Percentiles rank a stretch among this genome's conserved stretches.
Conservation (phyloP, 768 basidiomycete species). For the Mycena latifolia region DNA sequence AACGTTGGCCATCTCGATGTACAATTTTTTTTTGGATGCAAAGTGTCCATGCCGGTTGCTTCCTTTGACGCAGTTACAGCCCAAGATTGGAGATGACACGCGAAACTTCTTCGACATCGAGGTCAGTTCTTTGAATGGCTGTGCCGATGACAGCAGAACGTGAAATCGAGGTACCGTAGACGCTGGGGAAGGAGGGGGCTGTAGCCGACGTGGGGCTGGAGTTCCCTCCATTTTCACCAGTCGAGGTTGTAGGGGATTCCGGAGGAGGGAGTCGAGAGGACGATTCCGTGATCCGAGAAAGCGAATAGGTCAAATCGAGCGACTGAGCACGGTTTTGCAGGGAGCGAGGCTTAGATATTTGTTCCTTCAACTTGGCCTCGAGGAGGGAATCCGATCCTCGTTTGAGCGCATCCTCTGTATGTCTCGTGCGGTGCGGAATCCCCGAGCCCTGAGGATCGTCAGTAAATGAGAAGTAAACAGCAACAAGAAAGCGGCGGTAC, state of each 20-base stretch:
- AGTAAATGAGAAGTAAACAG: slow-evolving; percentile 36
- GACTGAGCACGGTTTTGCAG: slow-evolving; percentile 91
- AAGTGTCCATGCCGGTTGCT: slow-evolving; percentile 20
- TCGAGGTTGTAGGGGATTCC: slow-evolving; percentile 86
- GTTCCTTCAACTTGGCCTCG: slow-evolving; percentile 87
- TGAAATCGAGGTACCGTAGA: slow-evolving; percentile 76
- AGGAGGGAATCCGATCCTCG: slow-evolving; percentile 88
- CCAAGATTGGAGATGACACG: slow-evolving; percentile 84
- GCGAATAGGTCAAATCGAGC: slow-evolving; percentile 87
- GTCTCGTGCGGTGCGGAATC: slow-evolving; percentile 74
- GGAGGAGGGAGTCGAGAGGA: slow-evolving; percentile 71
- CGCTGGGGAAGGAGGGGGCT: slow-evolving; percentile 87
- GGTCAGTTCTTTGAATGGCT: slow-evolving; percentile 51
- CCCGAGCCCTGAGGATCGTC: slow-evolving; percentile 67
- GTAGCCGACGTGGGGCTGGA: slow-evolving; percentile 85
- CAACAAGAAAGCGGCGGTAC: slow-evolving; percentile 62
- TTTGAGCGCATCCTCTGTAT: slow-evolving; percentile 82
- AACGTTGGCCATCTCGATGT: slow-evolving; percentile 22
- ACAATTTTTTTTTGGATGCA: slow-evolving; percentile 32
- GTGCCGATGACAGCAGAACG: slow-evolving; percentile 58
- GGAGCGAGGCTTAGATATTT: slow-evolving; percentile 81
- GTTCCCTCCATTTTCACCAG: slow-evolving; percentile 78
- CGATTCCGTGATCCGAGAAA: slow-evolving; percentile 84
- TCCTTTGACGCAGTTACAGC: slow-evolving; percentile 53
- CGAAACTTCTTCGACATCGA: slow-evolving; percentile 80